Conservation (phyloP, 306 rosid species). For the Inga laurina region DNA sequence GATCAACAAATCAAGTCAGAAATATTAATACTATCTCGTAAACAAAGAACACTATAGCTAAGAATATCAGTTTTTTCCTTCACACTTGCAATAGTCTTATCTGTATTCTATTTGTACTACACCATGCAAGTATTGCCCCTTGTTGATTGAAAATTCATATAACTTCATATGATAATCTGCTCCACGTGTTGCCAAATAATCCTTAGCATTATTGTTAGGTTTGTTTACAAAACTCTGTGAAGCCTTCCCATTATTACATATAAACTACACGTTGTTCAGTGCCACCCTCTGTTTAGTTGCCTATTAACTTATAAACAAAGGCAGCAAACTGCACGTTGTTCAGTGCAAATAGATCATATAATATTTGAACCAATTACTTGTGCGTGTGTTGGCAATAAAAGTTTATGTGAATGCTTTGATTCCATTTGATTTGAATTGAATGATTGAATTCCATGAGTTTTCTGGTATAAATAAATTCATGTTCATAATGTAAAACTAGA, state of each 20-base stretch:
- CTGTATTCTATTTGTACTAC: background rate
- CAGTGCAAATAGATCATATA: background rate
- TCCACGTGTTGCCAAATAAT: background rate
- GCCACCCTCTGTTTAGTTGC: too few species aligned
- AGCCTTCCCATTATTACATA: background rate
- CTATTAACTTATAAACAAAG: background rate
- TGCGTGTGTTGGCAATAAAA: background rate
- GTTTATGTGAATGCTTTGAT: background rate
- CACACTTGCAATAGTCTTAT: background rate
- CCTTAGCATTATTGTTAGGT: conserved; percentile 4
- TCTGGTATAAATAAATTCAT: background rate
- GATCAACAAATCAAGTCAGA: background rate
- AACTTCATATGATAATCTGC: background rate
- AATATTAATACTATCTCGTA: background rate
- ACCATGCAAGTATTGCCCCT: background rate
- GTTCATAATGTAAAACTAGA: background rate
- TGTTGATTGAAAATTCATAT: background rate
- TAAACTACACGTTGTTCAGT: background rate
- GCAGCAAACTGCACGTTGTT: background rate
- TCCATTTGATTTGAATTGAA: background rate
- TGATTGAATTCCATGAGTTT: background rate
- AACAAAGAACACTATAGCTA: background rate
- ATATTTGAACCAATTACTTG: background rate
- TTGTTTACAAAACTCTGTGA: too few species aligned
- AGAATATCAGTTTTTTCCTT: background rate